A percentile compares a stretch with the other conserved stretches of the same genome.
Conservation (phyloP, 371 early-diverging fungal genomes). For the Mucor saturninus region DNA sequence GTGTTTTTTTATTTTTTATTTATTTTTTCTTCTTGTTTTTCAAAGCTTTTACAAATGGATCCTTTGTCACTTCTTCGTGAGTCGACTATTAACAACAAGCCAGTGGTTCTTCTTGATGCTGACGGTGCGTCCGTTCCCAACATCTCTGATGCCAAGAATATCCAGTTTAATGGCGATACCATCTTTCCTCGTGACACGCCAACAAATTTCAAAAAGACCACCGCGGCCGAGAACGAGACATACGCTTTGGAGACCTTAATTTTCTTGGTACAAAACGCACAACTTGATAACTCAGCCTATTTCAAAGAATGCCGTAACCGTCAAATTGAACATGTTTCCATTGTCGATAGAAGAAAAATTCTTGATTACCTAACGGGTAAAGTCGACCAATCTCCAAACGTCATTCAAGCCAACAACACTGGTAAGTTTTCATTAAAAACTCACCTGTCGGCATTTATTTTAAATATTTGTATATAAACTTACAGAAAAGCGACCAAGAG, state of each 20-base stretch:
- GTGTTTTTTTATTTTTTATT: too few relatives aligned
- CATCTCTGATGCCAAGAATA: conserved; percentile 59
- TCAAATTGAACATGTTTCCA: conserved; percentile 71
- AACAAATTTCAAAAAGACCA: conserved; percentile 62
- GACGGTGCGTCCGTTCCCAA: conserved; percentile 51
- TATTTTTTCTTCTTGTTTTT: conserved; percentile 6
- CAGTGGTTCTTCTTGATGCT: conserved; percentile 53
- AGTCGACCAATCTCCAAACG: conserved; percentile 55
- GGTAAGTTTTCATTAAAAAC: conserved; percentile 5
- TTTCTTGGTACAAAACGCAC: conserved; percentile 64
- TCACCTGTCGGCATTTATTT: too few relatives aligned
- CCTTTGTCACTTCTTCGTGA: conserved; percentile 69
- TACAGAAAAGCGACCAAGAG: conserved; percentile 40
- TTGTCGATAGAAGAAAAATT: conserved; percentile 72
- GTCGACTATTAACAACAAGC: conserved; percentile 61
- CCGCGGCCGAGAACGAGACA: conserved; percentile 58
- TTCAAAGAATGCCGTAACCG: conserved; percentile 66
- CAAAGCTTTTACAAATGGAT: conserved; percentile 16
- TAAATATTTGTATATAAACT: neutral
- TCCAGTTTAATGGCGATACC: conserved; percentile 56
- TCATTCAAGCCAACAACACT: conserved; percentile 16
- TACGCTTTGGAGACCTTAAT: conserved; percentile 82
- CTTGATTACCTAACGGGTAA: conserved; percentile 79
- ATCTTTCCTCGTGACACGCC: conserved; percentile 62
- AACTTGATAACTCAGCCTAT: conserved; percentile 74